Conservation (phyloP, 768 basidiomycete species). For the Boletellus ananas region DNA sequence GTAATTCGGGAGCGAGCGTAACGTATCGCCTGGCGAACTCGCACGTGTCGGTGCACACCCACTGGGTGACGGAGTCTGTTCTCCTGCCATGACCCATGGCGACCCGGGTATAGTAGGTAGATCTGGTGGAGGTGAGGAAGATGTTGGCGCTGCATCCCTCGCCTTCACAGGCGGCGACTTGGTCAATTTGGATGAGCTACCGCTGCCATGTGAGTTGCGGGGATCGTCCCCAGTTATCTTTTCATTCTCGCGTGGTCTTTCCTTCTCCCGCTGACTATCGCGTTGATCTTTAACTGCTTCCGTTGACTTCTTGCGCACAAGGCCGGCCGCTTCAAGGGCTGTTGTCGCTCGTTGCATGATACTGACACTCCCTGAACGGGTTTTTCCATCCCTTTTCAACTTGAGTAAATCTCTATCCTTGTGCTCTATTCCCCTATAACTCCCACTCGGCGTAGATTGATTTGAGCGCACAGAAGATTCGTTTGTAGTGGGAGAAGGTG, state of each 20-base stretch:
- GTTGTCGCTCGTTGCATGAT: slow-evolving; percentile 97
- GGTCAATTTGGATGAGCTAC: slow-evolving; percentile 54
- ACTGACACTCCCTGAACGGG: slow-evolving; percentile 83
- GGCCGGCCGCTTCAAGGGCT: slow-evolving; percentile 78
- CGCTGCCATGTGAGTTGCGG: slow-evolving; percentile 61
- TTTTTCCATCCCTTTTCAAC: slow-evolving; percentile 54
- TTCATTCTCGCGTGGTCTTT: slow-evolving; percentile 43
- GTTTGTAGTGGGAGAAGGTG: slow-evolving; percentile 52
- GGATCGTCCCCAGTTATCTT: slow-evolving; percentile 52
- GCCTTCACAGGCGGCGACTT: slow-evolving; percentile 67
- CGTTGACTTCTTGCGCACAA: slow-evolving; percentile 78
- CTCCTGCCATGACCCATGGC: slow-evolving; percentile 68
- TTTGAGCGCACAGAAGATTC: slow-evolving; percentile 52
- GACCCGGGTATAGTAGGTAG: slow-evolving; percentile 46
- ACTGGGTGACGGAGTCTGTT: slow-evolving; percentile 35
- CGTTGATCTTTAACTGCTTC: slow-evolving; percentile 68
- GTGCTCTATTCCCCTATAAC: slow-evolving; percentile 45
- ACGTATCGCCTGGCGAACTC: slow-evolving; percentile 51
- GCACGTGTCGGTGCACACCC: slow-evolving; percentile 43
- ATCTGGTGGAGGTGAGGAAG: slow-evolving; percentile 50
- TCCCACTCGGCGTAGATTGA: slow-evolving; percentile 67
- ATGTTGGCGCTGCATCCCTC: slow-evolving; percentile 40
- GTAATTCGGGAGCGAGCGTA: slow-evolving; percentile 44
- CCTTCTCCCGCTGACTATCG: slow-evolving; percentile 41
- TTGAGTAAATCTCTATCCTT: slow-evolving; percentile 49